phyloP scores from a whole-genome alignment of 139 green algal genomes.

The Penium margaritaceum region DNA sequence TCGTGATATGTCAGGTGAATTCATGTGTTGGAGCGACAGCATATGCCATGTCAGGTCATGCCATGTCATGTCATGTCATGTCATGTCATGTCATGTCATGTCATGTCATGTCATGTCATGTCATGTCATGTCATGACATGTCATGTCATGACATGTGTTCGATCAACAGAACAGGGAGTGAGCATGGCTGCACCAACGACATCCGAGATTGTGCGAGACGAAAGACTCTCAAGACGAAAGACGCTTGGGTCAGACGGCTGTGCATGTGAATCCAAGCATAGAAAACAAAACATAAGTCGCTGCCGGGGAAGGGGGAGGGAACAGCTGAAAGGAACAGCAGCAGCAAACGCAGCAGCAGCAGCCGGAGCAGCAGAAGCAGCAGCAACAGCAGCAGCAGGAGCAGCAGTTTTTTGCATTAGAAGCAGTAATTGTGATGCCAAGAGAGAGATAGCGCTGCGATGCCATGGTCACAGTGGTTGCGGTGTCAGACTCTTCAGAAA shows the following conservation, averaged over 20 bases:
- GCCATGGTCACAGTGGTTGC: too few species aligned
- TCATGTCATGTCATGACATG: not conserved
- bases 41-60: not conserved
- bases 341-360: too few species aligned
- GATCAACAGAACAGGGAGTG: not conserved
- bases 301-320: too few species aligned
- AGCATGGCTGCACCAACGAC: not conserved
- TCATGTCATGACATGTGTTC: not conserved
- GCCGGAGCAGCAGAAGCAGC: too few species aligned
- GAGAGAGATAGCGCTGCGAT: too few species aligned
- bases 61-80: not conserved
- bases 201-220: not conserved
- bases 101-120: slow-evolving; percentile 1
- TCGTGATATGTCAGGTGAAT: not conserved
- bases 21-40: not conserved
- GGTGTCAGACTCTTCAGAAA: too few species aligned
- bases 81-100: slow-evolving; percentile 2
- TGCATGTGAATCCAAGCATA: too few species aligned
- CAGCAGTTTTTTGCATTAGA: too few species aligned
- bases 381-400: too few species aligned
- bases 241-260: not conserved
- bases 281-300: too few species aligned
- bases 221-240: not conserved
- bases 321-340: too few species aligned
- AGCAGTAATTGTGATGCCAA: too few species aligned